Evolutionary conservation across 371 early-diverging fungal species (phyloP).

Genomic region (Zancudomyces culisetae): DNA sequence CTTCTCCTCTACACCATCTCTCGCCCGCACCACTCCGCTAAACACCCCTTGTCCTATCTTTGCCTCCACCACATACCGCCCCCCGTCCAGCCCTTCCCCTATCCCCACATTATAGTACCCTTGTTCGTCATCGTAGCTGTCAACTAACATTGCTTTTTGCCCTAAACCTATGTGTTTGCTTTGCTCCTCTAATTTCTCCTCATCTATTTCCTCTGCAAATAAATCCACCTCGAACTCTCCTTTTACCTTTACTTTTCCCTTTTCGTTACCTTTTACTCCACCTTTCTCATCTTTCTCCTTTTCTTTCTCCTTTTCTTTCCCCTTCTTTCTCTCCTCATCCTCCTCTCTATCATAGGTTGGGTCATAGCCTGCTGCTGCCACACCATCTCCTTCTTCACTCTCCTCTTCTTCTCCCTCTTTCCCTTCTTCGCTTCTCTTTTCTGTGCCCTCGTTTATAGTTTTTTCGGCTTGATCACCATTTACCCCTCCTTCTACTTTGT

Average conservation of each 20-base stretch:
- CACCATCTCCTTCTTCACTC: too few relatives aligned
- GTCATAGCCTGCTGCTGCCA: slow-evolving; percentile 10
- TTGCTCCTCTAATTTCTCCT: not conserved
- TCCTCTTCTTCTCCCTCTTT: not conserved
- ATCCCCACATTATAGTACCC: slow-evolving; percentile 85
- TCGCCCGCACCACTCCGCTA: slow-evolving; percentile 76
- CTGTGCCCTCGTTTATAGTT: too few relatives aligned
- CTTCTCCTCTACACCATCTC: slow-evolving; percentile 33
- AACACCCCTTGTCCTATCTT: slow-evolving; percentile 89
- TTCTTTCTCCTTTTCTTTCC: not conserved
- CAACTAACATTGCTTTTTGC: slow-evolving; percentile 19
- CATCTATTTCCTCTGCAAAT: slow-evolving; percentile 21
- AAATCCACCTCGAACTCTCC: slow-evolving; percentile 62
- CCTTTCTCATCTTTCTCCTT: too few relatives aligned
- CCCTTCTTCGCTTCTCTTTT: not conserved
- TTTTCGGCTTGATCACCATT: too few relatives aligned
- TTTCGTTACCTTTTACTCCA: not conserved
- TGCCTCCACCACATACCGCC: slow-evolving; percentile 60
- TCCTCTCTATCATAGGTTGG: slow-evolving; percentile 8
- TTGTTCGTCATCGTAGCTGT: slow-evolving; percentile 90
- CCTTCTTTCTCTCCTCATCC: slow-evolving; percentile 4
- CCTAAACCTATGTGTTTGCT: not conserved
- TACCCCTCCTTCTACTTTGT: too few relatives aligned
- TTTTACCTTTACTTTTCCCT: slow-evolving; percentile 1
- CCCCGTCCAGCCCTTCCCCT: slow-evolving; percentile 65